Evolutionary conservation across 148 eudicot genomes (phyloP).

Genomic region (Cornus kousa): DNA sequence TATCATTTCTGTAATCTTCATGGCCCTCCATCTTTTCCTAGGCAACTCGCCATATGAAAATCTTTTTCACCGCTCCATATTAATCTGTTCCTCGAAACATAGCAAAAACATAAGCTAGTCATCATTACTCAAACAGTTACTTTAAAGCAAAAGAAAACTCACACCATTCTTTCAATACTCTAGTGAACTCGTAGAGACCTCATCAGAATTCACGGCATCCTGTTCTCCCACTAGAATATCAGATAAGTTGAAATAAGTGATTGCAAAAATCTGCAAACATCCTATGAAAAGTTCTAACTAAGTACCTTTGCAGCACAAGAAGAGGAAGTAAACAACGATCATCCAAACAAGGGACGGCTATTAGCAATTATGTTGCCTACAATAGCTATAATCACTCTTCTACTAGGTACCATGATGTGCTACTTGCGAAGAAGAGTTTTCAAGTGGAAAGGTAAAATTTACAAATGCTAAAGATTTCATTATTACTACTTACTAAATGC

Average conservation of each 20-base stretch:
- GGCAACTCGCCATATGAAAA: background rate
- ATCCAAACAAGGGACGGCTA: background rate
- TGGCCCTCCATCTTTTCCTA: background rate
- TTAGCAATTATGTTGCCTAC: slow-evolving; percentile 22
- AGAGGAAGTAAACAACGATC: slow-evolving; percentile 1
- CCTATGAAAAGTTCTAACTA: background rate
- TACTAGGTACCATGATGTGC: slow-evolving; percentile 17
- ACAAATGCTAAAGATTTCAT: background rate
- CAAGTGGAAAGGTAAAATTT: slow-evolving; percentile 16
- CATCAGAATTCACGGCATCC: background rate
- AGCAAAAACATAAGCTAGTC: too few species aligned
- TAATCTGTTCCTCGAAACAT: background rate
- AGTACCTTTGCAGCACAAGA: slow-evolving; percentile 19
- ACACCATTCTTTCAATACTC: background rate
- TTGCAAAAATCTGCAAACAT: background rate
- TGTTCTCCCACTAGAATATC: background rate
- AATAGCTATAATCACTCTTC: slow-evolving; percentile 2
- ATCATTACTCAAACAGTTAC: background rate
- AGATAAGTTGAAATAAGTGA: too few species aligned
- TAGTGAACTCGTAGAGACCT: too few species aligned
- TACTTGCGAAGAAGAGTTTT: slow-evolving; percentile 11
- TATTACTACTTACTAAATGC: background rate
- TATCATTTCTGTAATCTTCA: background rate
- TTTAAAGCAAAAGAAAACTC: background rate
- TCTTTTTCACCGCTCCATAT: background rate